A percentile compares a stretch with the other conserved stretches of the same genome.
Conservation (phyloP, 495 filamentous ascomycete genomes). For the Xylaria longipes region DNA sequence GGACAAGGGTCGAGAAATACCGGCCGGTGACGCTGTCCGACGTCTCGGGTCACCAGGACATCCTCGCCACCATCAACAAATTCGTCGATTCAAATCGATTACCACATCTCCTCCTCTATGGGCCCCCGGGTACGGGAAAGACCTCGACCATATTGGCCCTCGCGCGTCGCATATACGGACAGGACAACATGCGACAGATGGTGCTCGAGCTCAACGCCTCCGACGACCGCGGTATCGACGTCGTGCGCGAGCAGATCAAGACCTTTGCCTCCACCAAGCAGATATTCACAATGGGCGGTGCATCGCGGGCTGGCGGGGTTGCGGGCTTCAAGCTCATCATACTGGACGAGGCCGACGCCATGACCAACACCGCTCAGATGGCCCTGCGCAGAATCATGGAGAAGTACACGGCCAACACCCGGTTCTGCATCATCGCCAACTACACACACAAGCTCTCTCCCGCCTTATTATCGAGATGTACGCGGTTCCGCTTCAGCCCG, state of each 20-base stretch:
- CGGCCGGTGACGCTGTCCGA: constrained; percentile 85
- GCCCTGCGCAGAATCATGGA: constrained; percentile 97
- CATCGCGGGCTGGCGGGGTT: constrained; percentile 51
- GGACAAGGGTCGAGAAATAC: constrained; percentile 95
- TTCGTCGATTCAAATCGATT: constrained; percentile 93
- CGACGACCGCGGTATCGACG: constrained; percentile 97
- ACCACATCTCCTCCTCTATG: constrained; percentile 97
- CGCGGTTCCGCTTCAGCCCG: constrained; percentile 93
- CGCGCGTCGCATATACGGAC: constrained; percentile 89
- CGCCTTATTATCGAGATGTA: constrained; percentile 90
- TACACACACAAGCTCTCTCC: constrained; percentile 99
- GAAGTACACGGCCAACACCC: constrained; percentile 96
- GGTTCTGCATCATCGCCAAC: constrained; percentile 99
- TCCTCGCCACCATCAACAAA: constrained; percentile 94
- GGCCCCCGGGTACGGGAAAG: constrained; percentile 96
- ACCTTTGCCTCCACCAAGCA: constrained; percentile 86
- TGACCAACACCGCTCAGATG: constrained; percentile 98
- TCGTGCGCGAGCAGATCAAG: constrained; percentile 98
- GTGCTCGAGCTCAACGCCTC: constrained; percentile 96
- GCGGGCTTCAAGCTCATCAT: constrained; percentile 94
- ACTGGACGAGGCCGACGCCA: constrained; percentile 96
- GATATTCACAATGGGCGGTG: constrained; percentile 57
- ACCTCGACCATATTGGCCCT: constrained; percentile 94
- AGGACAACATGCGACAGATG: constrained; percentile 94
- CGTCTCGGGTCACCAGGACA: constrained; percentile 97